Conservation (phyloP, 306 rosid genomes). For the Medicago lupulina region DNA sequence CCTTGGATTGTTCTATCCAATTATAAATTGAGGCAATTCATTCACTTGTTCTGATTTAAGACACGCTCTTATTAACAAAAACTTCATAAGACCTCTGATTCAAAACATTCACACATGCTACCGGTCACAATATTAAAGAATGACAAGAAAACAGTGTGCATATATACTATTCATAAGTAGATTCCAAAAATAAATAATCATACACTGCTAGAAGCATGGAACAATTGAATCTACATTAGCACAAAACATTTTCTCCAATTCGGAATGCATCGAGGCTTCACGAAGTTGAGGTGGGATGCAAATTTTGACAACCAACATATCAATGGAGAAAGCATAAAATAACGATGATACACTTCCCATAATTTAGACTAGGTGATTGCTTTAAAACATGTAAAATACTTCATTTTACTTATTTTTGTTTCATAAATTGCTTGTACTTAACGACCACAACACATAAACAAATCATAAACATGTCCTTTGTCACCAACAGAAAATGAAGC, state of each 20-base stretch:
- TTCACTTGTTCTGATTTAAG: not conserved
- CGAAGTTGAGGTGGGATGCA: not conserved
- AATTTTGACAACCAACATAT: not conserved
- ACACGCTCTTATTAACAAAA: no score
- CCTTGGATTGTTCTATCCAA: not conserved
- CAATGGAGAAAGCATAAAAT: not conserved
- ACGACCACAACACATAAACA: not conserved
- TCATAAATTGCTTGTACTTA: not conserved
- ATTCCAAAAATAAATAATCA: slow-evolving; percentile 15
- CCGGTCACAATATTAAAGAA: not conserved
- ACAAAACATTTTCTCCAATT: slow-evolving; percentile 20
- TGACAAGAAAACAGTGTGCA: not conserved
- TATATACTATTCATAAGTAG: not conserved
- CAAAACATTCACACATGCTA: slow-evolving; percentile 5
- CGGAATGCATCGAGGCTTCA: not conserved
- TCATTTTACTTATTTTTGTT: not conserved
- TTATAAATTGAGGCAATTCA: not conserved
- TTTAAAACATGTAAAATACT: slow-evolving; percentile 1
- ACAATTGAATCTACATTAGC: slow-evolving; percentile 1
- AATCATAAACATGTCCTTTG: no score
- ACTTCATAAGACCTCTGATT: not conserved
- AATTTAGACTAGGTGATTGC: slow-evolving; percentile 13
- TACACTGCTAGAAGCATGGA: not conserved
- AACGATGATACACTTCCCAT: not conserved
- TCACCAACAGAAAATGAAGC: slow-evolving; percentile 18